Conservation (phyloP, 2,329 filamentous ascomycete species). For the Sporothrix euskadiensis region DNA sequence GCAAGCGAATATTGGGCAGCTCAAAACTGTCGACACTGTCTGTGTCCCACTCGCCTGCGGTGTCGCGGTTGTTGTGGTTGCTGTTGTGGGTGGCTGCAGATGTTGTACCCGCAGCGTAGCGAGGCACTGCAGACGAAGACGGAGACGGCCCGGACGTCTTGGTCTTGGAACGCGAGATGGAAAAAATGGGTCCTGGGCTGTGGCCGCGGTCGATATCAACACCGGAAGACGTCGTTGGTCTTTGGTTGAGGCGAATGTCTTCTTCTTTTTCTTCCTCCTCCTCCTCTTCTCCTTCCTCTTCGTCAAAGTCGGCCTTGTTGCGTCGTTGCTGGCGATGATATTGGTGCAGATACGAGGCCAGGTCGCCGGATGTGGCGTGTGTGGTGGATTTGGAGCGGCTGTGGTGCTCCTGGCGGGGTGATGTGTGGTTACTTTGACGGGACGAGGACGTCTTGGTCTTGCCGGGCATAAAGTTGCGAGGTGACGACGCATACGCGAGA, state of each 20-base stretch:
- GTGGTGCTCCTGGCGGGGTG: neutral
- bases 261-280: neutral
- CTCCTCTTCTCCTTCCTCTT: neutral
- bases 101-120: conserved; percentile 13
- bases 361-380: neutral
- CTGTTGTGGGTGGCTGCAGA: neutral
- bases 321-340: neutral
- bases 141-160: neutral
- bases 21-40: conserved; percentile 33
- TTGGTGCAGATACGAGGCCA: neutral
- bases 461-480: neutral
- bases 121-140: conserved; percentile 16
- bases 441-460: neutral
- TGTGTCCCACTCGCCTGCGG: conserved; percentile 25
- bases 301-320: neutral
- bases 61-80: neutral
- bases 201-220: neutral
- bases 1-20: conserved; percentile 29
- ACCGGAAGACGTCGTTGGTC: conserved; percentile 10
- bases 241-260: neutral
- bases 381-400: conserved; percentile 9
- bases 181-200: conserved; percentile 1
- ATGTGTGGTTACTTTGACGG: neutral
- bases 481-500: neutral
- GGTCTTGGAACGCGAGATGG: conserved; percentile 1